Base-by-base conservation (phyloP, 306 rosid genomes). In the Castanea sativa region DNA sequence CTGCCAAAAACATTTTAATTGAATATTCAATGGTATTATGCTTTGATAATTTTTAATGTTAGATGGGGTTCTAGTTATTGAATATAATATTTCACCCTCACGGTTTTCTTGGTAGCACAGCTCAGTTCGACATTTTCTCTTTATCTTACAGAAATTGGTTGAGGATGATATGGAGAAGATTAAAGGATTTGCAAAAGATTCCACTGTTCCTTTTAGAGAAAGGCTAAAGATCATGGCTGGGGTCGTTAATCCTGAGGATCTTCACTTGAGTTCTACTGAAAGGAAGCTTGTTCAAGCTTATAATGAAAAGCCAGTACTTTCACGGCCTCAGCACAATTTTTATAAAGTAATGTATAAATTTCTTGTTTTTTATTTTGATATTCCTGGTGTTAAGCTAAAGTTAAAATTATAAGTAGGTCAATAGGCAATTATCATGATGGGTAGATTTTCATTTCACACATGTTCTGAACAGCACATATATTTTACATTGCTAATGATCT, bases 151-250 rank as follows among this genome's bases (percentile, higher is more conserved):
- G 98, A 95, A 91, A 90, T 55, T 95, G 76, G 81, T 93, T 60
- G 96, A 91, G 18, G 96, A 91, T 89, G 99, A 92, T 84, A 85
- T 76, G 73, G 99, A 95, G 80, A 95, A 90, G 84, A 81, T 86
- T 32, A 93, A 93, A 83, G 99, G 98, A 73, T 95, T 95, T 78
- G 82, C 97, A n/a, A 95, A 89, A 84, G 97, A 92, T 9, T 83
- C 92, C 2, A 85, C 72, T 69, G 88, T 89, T 78, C 86, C 96
- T 23, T 95, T 88, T 35, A 84, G 97, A 92, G 99, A 95, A 79
- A 91, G 98, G 79, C 85, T 93, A 51, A 95, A 95, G 88, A 91
- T 95, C 83, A 84, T 93, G 93, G 97, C 92, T 56, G 98, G 98
- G 73, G 84, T 95, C 18, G 94, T 75, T 20, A 93, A 95, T 79